phyloP scores from a whole-genome alignment of 2,329 filamentous ascomycete genomes.

The Zymoseptoria ardabiliae region DNA sequence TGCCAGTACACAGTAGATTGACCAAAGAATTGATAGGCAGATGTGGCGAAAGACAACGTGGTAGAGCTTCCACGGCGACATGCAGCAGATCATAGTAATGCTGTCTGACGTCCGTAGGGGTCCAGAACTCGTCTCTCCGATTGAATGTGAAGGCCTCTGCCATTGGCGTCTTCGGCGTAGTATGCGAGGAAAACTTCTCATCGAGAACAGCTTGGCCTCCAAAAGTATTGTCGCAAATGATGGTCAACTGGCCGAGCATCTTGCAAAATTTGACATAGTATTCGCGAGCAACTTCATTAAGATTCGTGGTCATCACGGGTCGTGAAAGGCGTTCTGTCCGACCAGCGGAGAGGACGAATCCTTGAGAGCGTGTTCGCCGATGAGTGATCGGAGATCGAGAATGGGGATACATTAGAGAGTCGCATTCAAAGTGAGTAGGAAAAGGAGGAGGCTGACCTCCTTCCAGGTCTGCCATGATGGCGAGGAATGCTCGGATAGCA shows the following conservation, averaged over 20 bases:
- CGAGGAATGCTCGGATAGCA: slow-evolving; percentile 86
- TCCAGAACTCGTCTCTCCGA: slow-evolving; percentile 70
- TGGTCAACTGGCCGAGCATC: slow-evolving; percentile 89
- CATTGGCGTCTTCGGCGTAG: slow-evolving; percentile 85
- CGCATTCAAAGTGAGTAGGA: slow-evolving; percentile 56
- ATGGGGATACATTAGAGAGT: slow-evolving; percentile 36
- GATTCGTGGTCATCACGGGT: slow-evolving; percentile 51
- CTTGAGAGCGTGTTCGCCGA: slow-evolving; percentile 30
- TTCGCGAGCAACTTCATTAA: slow-evolving; percentile 71
- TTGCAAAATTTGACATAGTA: slow-evolving; percentile 90
- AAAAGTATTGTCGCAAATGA: slow-evolving; percentile 94
- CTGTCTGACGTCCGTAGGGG: slow-evolving; percentile 73
- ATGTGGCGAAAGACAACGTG: slow-evolving; percentile 83
- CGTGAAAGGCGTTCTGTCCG: slow-evolving; percentile 60
- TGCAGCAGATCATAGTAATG: slow-evolving; percentile 93
- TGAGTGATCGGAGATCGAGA: slow-evolving; percentile 30
- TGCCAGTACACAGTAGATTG: slow-evolving; percentile 91
- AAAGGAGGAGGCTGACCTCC: slow-evolving; percentile 80
- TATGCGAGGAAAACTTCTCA: slow-evolving; percentile 78
- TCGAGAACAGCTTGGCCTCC: slow-evolving; percentile 91
- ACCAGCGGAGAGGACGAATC: slow-evolving; percentile 32
- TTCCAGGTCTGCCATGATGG: slow-evolving; percentile 88
- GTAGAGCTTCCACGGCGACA: slow-evolving; percentile 89
- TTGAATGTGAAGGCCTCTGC: slow-evolving; percentile 88
- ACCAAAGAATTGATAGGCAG: slow-evolving; percentile 91